These are phyloP conservation scores for Paecilomyces sp. DNA, from an alignment of 2,329 filamentous ascomycete species.

Conservation along the genomic window DNA sequence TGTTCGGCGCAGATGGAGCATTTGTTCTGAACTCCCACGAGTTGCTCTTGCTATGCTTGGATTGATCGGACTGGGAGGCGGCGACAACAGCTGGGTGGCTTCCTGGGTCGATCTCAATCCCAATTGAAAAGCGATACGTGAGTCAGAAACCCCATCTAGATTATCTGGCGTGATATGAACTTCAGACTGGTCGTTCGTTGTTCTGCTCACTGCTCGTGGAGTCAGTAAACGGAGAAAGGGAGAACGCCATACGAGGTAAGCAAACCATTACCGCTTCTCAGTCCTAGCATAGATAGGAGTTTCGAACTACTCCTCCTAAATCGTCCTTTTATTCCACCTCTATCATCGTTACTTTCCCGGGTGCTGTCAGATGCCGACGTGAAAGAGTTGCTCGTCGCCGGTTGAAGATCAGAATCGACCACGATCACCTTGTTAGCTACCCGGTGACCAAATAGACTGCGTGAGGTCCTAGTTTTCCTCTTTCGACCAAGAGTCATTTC, in stretches of 20 bases:
- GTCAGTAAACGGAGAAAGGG: background rate
- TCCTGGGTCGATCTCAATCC: background rate
- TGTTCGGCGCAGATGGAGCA: background rate
- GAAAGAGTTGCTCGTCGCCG: constrained; percentile 11
- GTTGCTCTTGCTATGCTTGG: background rate
- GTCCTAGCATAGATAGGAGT: constrained; percentile 27
- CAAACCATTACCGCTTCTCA: constrained; percentile 21
- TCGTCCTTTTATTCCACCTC: constrained; percentile 20
- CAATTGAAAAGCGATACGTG: background rate
- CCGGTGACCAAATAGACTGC: constrained; percentile 17
- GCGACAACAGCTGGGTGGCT: background rate
- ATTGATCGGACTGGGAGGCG: background rate
- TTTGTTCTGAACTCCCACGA: background rate
- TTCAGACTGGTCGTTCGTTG: background rate
- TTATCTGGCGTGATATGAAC: background rate
- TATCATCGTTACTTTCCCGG: constrained; percentile 7
- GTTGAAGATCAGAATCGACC: constrained; percentile 8
- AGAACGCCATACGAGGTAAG: background rate
- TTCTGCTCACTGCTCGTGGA: background rate
- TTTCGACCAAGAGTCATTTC: constrained; percentile 14
- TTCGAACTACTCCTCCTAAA: constrained; percentile 30
- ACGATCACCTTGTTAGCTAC: constrained; percentile 12
- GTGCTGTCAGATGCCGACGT: constrained; percentile 17
- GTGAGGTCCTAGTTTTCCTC: constrained; percentile 13
- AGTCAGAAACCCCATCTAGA: background rate